Conservation (phyloP, 2,329 filamentous ascomycete genomes). For the Curvularia sp. region DNA sequence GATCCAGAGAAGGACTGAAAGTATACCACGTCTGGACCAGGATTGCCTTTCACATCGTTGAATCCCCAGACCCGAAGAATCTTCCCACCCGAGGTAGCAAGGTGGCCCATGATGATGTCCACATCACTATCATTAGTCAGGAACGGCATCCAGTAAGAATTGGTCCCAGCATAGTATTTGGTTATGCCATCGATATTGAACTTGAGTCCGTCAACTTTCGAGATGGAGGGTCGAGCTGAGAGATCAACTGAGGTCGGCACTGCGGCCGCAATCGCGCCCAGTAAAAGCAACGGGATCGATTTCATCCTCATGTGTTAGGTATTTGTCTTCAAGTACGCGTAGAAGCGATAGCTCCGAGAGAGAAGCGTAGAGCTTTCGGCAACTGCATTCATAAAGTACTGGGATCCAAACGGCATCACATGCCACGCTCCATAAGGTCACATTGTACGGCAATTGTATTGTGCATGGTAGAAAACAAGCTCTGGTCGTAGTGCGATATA, state of each 20-base stretch:
- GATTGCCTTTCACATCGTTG: slow-evolving; percentile 61
- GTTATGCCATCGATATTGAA: slow-evolving; percentile 48
- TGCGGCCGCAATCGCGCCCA: slow-evolving; percentile 31
- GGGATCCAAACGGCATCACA: slow-evolving; percentile 3
- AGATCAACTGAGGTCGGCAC: slow-evolving; percentile 26
- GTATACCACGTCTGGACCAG: slow-evolving; percentile 57
- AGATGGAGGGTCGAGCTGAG: slow-evolving; percentile 32
- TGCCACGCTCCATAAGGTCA: slow-evolving; percentile 19
- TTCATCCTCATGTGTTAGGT: slow-evolving; percentile 27
- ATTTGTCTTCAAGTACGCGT: background rate
- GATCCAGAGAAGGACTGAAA: slow-evolving; percentile 62
- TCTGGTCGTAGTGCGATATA: slow-evolving; percentile 21
- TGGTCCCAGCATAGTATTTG: slow-evolving; percentile 60
- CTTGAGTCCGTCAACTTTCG: slow-evolving; percentile 36
- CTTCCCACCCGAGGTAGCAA: slow-evolving; percentile 61
- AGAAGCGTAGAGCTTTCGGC: background rate
- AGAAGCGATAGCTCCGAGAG: background rate
- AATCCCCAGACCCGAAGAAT: slow-evolving; percentile 69
- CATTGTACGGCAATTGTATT: slow-evolving; percentile 6
- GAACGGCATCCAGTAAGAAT: slow-evolving; percentile 64
- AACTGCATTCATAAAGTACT: background rate
- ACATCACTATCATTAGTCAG: slow-evolving; percentile 62
- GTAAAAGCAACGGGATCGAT: slow-evolving; percentile 23
- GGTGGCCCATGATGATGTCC: slow-evolving; percentile 56
- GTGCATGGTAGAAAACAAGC: background rate